Evolutionary conservation across 441 rosid genomes (phyloP).

Genomic region (Francoa sonchifolia): DNA sequence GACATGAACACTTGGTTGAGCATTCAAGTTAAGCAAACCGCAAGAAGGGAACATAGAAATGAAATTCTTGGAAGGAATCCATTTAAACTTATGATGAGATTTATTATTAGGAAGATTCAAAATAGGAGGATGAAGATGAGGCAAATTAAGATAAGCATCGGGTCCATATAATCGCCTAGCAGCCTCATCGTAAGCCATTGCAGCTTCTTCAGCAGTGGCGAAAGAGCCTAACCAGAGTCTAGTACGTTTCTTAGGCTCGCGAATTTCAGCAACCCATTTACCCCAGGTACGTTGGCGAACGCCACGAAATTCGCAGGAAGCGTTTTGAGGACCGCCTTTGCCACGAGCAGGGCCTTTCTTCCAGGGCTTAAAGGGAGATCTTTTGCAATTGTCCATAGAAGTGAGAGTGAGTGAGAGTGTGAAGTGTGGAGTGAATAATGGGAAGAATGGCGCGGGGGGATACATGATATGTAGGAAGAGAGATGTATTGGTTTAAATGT

Average conservation of each 20-base stretch:
- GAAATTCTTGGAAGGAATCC: conserved; percentile 84
- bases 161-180: conserved; percentile 68
- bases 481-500: conserved; percentile 46
- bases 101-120: too few species aligned
- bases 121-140: conserved; percentile 64
- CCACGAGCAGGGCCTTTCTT: conserved; percentile 88
- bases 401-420: conserved; percentile 11
- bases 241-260: conserved; percentile 86
- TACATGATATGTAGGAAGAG: conserved; percentile 22
- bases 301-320: conserved; percentile 71
- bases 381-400: conserved; percentile 33
- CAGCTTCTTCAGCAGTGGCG: conserved; percentile 88
- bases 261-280: conserved; percentile 90
- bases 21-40: conserved; percentile 66
- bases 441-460: conserved; percentile 45
- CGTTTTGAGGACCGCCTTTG: conserved; percentile 90
- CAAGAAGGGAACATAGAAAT: conserved; percentile 75
- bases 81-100: conserved; percentile 46
- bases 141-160: conserved; percentile 79
- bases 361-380: conserved; percentile 71
- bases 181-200: conserved; percentile 88
- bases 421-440: too few species aligned
- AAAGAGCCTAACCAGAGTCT: conserved; percentile 89
- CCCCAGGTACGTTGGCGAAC: conserved; percentile 92
- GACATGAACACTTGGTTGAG: conserved; percentile 77